Evolutionary conservation across 2,329 filamentous ascomycete genomes (phyloP), one percentile per base, ranked within the genome.

Genomic region (Stenocarpella maydis): DNA sequence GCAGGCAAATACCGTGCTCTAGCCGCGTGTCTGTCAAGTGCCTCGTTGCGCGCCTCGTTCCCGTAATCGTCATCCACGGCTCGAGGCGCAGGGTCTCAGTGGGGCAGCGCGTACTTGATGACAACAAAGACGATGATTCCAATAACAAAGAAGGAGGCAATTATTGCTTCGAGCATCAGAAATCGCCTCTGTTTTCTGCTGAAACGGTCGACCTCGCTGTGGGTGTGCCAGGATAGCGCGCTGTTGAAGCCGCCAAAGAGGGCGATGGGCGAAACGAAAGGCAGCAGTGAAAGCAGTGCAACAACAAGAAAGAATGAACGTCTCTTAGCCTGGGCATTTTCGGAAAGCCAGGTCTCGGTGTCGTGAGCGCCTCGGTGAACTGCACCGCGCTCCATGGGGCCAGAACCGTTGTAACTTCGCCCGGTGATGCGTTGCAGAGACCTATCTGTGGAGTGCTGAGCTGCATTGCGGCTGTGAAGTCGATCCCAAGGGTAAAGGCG

Each of bases 151-250:
- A 73, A 60, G 53, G 74, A 61, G 45, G 74, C 70, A 34, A 72
- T 50, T 8, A 82, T 69, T 10, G 76, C 75, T 68, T 82, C 77
- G 2, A 74, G 72, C 12, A 81, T 64, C 12, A 86, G 76, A 10
- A 74, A 67, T n/a, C 72, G 73, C 24, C 76, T 74, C 73, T 85
- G 81, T 31, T 76, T 75, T 55, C 75, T 77, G 15, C 77, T 82
- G 28, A 86, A 76, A 10, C 74, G 74, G 26, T 78, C 75, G 31
- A 82, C 79, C 73, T 85, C 81, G 7, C 86, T 85, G 2, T 79
- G 75, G 0, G 85, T 86, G 65, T 80, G 82, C 85, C 85, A 87
- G 8, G 80, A 80, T 34, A 87, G 79, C 0, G 80, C 80, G 0
- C 78, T 76, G 71, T 85, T 80, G 54, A 87, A 82, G 15, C 76